These are phyloP conservation scores for Drosera capensis DNA, from an alignment of 148 eudicot species.

Conservation along the genomic window DNA sequence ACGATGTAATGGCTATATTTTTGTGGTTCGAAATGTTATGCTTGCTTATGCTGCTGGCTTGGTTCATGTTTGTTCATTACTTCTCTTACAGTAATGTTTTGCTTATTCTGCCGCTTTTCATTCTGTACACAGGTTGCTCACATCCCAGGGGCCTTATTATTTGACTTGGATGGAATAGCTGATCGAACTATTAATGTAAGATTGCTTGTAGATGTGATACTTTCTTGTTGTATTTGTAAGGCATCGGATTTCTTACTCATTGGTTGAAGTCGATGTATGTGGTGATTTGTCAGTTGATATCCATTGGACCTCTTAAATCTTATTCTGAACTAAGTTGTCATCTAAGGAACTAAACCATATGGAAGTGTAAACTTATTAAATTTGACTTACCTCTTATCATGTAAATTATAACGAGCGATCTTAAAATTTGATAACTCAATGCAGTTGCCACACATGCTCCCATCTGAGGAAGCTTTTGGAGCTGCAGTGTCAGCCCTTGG, in stretches of 20 bases:
- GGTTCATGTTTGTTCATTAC: not conserved
- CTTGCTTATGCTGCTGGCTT: too few relatives aligned
- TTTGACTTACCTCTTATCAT: too few relatives aligned
- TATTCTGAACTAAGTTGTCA: too few relatives aligned
- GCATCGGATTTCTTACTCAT: too few relatives aligned
- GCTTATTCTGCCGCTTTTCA: not conserved
- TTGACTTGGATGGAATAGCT: conserved; percentile 80
- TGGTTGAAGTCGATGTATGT: not conserved
- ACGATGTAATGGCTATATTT: too few relatives aligned
- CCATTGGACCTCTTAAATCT: too few relatives aligned
- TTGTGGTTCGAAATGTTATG: too few relatives aligned
- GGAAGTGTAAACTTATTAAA: too few relatives aligned
- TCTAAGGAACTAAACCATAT: too few relatives aligned
- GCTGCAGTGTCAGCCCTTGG: conserved; percentile 99
- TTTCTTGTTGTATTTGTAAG: too few relatives aligned
- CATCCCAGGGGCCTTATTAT: conserved; percentile 94
- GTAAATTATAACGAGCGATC: not conserved
- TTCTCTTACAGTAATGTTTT: not conserved
- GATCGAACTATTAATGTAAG: conserved; percentile 79
- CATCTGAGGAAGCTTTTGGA: conserved; percentile 96
- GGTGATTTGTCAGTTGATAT: too few relatives aligned
- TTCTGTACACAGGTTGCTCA: conserved; percentile 57
- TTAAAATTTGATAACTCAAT: conserved; percentile 1
- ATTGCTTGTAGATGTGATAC: conserved; percentile 9
- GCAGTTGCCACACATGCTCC: conserved; percentile 98